These are phyloP conservation scores for Apostasia ramifera DNA, from an alignment of 106 monocot genomes.

Conservation along the genomic window DNA sequence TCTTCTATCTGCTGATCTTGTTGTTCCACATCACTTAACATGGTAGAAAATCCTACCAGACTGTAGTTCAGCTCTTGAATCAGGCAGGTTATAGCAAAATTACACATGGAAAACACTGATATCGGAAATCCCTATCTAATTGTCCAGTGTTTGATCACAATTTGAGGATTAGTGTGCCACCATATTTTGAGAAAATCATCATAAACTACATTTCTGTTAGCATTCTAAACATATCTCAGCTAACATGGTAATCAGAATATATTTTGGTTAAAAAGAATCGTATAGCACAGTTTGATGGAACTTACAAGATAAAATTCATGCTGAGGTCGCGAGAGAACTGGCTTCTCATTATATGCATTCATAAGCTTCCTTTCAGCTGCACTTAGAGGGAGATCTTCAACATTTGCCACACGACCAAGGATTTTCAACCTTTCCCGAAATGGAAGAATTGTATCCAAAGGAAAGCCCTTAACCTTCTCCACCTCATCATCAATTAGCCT, in stretches of 20 bases:
- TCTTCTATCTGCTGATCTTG: too few relatives aligned
- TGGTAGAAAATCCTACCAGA: too few relatives aligned
- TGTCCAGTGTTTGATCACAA: too few relatives aligned
- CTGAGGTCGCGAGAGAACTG: slow-evolving; percentile 95
- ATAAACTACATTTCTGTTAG: background rate
- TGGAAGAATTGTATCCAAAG: slow-evolving; percentile 69
- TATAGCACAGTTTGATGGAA: background rate
- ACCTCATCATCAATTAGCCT: slow-evolving; percentile 79
- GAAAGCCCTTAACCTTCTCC: slow-evolving; percentile 89
- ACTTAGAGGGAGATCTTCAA: slow-evolving; percentile 82
- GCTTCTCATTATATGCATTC: slow-evolving; percentile 98
- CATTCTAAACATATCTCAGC: background rate
- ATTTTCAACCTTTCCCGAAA: slow-evolving; percentile 91
- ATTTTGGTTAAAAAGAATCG: too few relatives aligned
- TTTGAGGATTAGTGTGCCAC: too few relatives aligned
- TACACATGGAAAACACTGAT: too few relatives aligned
- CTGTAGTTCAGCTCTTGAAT: too few relatives aligned
- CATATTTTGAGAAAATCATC: too few relatives aligned
- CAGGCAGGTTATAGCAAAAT: too few relatives aligned
- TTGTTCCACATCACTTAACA: too few relatives aligned
- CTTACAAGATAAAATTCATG: slow-evolving; percentile 90
- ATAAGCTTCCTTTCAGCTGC: slow-evolving; percentile 86
- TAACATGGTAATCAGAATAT: background rate
- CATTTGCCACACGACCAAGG: slow-evolving; percentile 69
- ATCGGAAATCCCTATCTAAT: too few relatives aligned